Conservation (phyloP, 257 asterid species). For the Thymus mandschuricus region DNA sequence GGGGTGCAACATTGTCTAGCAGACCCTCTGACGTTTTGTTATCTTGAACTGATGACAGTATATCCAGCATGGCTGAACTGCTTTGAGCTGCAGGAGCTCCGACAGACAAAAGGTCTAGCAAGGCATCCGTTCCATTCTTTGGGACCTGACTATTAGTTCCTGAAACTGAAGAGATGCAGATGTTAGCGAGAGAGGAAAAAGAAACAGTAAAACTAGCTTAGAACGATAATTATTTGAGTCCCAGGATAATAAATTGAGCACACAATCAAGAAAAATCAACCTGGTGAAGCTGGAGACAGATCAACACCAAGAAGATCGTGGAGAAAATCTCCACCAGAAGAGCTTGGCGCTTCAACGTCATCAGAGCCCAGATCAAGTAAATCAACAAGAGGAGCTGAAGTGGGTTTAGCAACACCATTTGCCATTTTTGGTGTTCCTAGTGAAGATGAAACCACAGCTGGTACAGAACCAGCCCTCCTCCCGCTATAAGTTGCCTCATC, state of each 20-base stretch:
- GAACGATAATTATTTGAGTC: not conserved
- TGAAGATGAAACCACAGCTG: slow-evolving; percentile 77
- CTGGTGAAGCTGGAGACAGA: slow-evolving; percentile 65
- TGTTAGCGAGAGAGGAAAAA: slow-evolving; percentile 16
- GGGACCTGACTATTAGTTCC: slow-evolving; percentile 64
- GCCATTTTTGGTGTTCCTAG: slow-evolving; percentile 77
- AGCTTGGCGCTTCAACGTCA: slow-evolving; percentile 63
- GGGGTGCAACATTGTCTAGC: slow-evolving; percentile 55
- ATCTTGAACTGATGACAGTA: slow-evolving; percentile 56
- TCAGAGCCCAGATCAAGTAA: slow-evolving; percentile 86
- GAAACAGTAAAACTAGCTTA: slow-evolving; percentile 7
- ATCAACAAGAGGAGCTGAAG: slow-evolving; percentile 79
- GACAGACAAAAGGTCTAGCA: slow-evolving; percentile 86
- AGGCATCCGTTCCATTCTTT: slow-evolving; percentile 65
- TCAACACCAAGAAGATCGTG: slow-evolving; percentile 93
- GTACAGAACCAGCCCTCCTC: slow-evolving; percentile 79
- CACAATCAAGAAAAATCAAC: slow-evolving; percentile 39
- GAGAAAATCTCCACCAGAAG: slow-evolving; percentile 87
- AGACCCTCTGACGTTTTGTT: slow-evolving; percentile 52
- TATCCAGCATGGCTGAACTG: slow-evolving; percentile 53
- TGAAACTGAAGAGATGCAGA: slow-evolving; percentile 39
- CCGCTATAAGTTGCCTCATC: slow-evolving; percentile 88
- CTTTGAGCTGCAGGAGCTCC: slow-evolving; percentile 74
- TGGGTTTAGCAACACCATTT: slow-evolving; percentile 76
- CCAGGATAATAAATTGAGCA: slow-evolving; percentile 11